Percentiles rank a stretch among this genome's conserved stretches.
Conservation (phyloP, 768 basidiomycete species). For the Punctularia strigosozonata region DNA sequence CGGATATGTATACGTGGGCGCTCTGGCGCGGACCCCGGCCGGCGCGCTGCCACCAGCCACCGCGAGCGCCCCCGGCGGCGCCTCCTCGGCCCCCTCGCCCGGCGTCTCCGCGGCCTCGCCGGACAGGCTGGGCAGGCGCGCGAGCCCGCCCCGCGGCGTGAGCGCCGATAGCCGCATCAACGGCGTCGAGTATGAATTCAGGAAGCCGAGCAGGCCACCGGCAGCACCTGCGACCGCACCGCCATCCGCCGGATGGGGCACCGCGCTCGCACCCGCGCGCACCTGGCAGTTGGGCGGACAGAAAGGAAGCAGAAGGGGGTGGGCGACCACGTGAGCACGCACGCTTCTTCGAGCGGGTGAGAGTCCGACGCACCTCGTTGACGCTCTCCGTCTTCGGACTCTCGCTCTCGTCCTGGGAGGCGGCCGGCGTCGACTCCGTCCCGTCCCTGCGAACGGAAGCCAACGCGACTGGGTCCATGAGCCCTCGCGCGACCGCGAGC, state of each 20-base stretch:
- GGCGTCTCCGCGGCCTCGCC: not conserved
- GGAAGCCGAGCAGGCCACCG: conserved; percentile 44
- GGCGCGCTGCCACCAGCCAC: not conserved
- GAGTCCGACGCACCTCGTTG: too few relatives aligned
- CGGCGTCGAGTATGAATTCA: conserved; percentile 48
- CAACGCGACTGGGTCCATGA: conserved; percentile 33
- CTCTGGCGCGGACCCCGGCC: too few relatives aligned
- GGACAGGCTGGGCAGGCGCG: conserved; percentile 7
- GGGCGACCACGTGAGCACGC: not conserved
- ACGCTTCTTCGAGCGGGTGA: not conserved
- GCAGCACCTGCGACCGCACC: conserved; percentile 13
- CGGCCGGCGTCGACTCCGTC: conserved; percentile 7
- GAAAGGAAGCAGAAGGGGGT: too few relatives aligned
- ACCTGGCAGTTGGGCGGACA: not conserved
- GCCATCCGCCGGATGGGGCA: not conserved
- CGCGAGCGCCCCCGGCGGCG: not conserved
- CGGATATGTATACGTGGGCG: too few relatives aligned
- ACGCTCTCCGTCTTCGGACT: conserved; percentile 2
- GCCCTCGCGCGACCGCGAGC: conserved; percentile 45
- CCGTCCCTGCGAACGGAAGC: conserved; percentile 10
- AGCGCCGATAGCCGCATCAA: conserved; percentile 37
- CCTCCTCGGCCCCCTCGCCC: not conserved
- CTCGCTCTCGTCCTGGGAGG: conserved; percentile 8
- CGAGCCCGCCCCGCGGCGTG: conserved; percentile 9
- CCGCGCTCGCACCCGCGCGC: too few relatives aligned